Evolutionary conservation across 805 yeast genomes (phyloP).

Genomic region (Vanderwaltozyma polyspora): DNA sequence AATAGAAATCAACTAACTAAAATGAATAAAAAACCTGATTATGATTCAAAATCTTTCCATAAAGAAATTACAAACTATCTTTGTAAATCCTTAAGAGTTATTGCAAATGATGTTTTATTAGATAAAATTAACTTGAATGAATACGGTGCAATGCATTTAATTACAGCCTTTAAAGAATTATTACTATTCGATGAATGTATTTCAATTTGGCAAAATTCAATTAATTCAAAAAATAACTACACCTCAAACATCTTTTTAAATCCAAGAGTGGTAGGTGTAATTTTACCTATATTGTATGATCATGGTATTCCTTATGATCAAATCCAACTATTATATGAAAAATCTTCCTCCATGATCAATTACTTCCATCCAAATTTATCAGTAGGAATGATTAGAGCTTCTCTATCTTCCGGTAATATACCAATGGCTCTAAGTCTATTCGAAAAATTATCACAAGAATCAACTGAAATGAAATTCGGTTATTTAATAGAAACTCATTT

Average conservation of each 20-base stretch:
- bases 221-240: conserved; percentile 5
- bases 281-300: conserved; percentile 53
- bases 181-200: conserved; percentile 48
- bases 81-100: conserved; percentile 35
- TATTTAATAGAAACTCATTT: conserved; percentile 61
- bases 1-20: conserved; percentile 40
- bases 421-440: conserved; percentile 51
- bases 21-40: conserved; percentile 44
- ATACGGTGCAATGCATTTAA: conserved; percentile 41
- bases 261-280: conserved; percentile 52
- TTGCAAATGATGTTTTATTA: conserved; percentile 37
- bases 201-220: conserved; percentile 48
- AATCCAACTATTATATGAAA: conserved; percentile 41
- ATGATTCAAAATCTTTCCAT: conserved; percentile 42
- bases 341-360: conserved; percentile 18
- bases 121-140: conserved; percentile 32
- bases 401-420: conserved; percentile 49
- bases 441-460: conserved; percentile 37
- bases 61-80: conserved; percentile 37
- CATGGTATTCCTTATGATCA: conserved; percentile 48
- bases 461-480: conserved; percentile 14
- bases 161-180: conserved; percentile 46
- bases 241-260: conserved; percentile 34
- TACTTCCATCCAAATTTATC: conserved; percentile 33
- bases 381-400: conserved; percentile 59